Percentiles rank a stretch among this genome's conserved stretches.
phyloP scores from a whole-genome alignment of 805 yeast species.

The Candida morakotiae region DNA sequence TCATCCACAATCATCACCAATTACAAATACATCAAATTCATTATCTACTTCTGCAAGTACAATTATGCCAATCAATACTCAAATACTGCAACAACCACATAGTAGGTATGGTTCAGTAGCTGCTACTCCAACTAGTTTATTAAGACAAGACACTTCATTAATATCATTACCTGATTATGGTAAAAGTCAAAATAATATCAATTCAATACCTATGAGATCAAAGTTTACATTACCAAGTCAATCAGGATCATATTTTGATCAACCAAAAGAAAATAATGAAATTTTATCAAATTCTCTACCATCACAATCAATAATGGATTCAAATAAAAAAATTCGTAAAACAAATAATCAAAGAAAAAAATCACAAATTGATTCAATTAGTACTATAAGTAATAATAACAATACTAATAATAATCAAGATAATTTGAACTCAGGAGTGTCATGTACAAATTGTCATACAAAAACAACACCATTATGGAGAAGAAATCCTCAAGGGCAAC shows the following conservation, averaged over 20 bases:
- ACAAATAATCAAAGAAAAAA: not conserved
- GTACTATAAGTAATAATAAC: not conserved
- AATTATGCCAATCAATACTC: conserved; percentile 4
- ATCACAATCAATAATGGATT: not conserved
- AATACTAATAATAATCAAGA: not conserved
- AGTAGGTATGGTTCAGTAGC: conserved; percentile 2
- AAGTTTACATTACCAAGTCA: conserved; percentile 9
- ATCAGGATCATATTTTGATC: conserved; percentile 4
- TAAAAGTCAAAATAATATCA: not conserved
- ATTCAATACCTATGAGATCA: not conserved
- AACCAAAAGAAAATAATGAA: conserved; percentile 1
- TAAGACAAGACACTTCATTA: conserved; percentile 23
- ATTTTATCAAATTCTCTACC: conserved; percentile 2
- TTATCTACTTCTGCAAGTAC: conserved; percentile 1
- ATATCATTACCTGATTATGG: conserved; percentile 26
- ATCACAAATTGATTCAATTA: too few relatives aligned
- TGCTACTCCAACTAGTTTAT: conserved; percentile 17
- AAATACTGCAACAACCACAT: conserved; percentile 6
- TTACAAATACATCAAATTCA: not conserved
- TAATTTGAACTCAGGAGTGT: conserved; percentile 1
- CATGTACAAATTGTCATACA: conserved; percentile 55
- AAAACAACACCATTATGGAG: conserved; percentile 62
- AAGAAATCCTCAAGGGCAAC: conserved; percentile 54
- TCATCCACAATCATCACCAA: conserved; percentile 1
- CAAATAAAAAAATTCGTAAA: not conserved